Evolutionary conservation across 2,329 filamentous ascomycete species (phyloP).

Genomic region (Stachybotrys chartarum): DNA sequence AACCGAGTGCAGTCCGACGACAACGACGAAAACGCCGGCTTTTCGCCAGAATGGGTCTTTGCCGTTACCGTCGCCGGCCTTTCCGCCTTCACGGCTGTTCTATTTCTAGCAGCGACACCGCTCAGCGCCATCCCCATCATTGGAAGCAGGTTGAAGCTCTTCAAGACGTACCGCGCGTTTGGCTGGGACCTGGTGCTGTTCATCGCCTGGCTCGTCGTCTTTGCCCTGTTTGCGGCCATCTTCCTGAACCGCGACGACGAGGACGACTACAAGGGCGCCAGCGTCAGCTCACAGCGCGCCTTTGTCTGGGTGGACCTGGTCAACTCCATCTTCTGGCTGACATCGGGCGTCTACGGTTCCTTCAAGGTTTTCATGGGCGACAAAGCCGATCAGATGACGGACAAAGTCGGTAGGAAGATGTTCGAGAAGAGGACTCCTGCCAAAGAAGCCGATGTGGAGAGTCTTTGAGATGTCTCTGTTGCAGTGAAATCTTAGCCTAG

Average conservation of each 20-base stretch:
- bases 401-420: conserved; percentile 29
- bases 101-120: conserved; percentile 31
- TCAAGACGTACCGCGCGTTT: conserved; percentile 36
- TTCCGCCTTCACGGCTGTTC: conserved; percentile 40
- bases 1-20: conserved; percentile 45
- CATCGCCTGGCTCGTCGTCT: conserved; percentile 55
- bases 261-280: conserved; percentile 41
- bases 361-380: conserved; percentile 33
- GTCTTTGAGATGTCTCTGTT: background rate
- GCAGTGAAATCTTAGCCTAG: too few relatives aligned
- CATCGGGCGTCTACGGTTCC: conserved; percentile 34
- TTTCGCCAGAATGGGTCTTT: conserved; percentile 54
- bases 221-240: conserved; percentile 66
- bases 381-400: conserved; percentile 29
- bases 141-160: conserved; percentile 22
- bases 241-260: conserved; percentile 56
- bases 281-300: conserved; percentile 52
- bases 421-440: conserved; percentile 22
- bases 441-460: conserved; percentile 11
- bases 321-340: conserved; percentile 60
- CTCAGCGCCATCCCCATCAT: conserved; percentile 23
- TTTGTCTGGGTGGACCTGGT: conserved; percentile 67
- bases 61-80: conserved; percentile 52
- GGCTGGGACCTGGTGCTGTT: conserved; percentile 36
- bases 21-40: conserved; percentile 21